These are phyloP conservation scores for Aspergillus sp. DNA, from an alignment of 2,329 filamentous ascomycete genomes.

Conservation along the genomic window DNA sequence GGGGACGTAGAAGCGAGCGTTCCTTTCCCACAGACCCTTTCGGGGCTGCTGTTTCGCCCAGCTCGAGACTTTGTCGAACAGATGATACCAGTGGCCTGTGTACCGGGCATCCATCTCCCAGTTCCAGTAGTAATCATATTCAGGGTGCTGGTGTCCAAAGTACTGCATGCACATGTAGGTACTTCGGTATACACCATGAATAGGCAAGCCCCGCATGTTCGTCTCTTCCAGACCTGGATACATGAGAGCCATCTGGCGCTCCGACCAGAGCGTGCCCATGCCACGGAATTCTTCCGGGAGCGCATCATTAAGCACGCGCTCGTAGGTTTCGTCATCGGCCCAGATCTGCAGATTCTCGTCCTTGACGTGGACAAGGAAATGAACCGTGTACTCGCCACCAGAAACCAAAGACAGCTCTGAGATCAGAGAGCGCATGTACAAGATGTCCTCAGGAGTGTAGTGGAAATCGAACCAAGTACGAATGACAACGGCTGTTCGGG, in stretches of 20 bases:
- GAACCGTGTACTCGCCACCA: constrained; percentile 75
- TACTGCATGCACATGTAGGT: constrained; percentile 93
- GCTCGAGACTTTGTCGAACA: constrained; percentile 63
- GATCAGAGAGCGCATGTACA: constrained; percentile 78
- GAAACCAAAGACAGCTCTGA: constrained; percentile 72
- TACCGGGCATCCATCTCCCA: constrained; percentile 81
- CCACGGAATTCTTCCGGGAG: constrained; percentile 79
- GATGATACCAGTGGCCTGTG: constrained; percentile 76
- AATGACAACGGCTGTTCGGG: constrained; percentile 70
- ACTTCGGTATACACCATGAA: constrained; percentile 89
- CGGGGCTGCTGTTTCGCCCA: constrained; percentile 72
- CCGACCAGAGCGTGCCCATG: constrained; percentile 88
- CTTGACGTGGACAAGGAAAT: constrained; percentile 81
- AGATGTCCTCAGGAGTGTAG: constrained; percentile 71
- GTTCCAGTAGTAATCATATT: constrained; percentile 81
- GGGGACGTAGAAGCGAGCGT: constrained; percentile 71
- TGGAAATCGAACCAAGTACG: constrained; percentile 75
- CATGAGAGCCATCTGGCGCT: constrained; percentile 83
- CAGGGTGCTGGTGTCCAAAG: constrained; percentile 75
- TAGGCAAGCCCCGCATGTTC: constrained; percentile 65
- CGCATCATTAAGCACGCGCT: constrained; percentile 65
- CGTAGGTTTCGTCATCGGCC: constrained; percentile 70
- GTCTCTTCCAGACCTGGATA: constrained; percentile 85
- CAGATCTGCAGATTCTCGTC: constrained; percentile 75
- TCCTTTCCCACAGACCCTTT: constrained; percentile 78